These are phyloP conservation scores for Phytophthora vignae DNA, from an alignment of 352 stramenopile genomes.

Conservation along the genomic window DNA sequence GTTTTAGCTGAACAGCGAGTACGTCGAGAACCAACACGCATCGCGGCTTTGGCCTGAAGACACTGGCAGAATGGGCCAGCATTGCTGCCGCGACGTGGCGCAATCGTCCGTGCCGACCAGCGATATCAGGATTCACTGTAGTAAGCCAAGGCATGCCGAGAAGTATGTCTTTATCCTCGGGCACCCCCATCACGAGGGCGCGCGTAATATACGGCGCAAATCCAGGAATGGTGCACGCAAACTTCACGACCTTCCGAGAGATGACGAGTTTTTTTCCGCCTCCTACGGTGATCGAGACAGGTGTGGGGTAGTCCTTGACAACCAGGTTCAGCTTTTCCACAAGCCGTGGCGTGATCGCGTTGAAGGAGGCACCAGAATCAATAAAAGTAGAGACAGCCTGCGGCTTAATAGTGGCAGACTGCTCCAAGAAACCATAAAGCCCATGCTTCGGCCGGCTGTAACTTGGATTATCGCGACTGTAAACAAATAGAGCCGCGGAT, in stretches of 20 bases:
- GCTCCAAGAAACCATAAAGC: not conserved
- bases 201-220: not conserved
- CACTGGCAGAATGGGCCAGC: not conserved
- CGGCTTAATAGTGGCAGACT: not conserved
- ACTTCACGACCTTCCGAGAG: not conserved
- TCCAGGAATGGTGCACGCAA: not conserved
- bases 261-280: not conserved
- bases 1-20: not conserved
- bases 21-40: not conserved
- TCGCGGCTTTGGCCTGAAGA: not conserved
- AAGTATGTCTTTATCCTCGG: not conserved
- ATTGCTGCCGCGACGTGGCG: not conserved
- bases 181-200: not conserved
- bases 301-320: not conserved
- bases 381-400: not conserved
- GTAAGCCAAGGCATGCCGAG: not conserved
- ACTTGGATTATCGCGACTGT: not conserved
- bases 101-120: not conserved
- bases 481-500: not conserved
- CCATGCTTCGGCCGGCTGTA: slow-evolving; percentile 2
- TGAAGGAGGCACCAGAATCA: not conserved
- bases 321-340: not conserved
- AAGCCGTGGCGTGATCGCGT: not conserved
- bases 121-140: not conserved
- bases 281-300: not conserved